Percentiles rank a stretch among this genome's conserved stretches.
Conservation (phyloP, 2,329 filamentous ascomycete genomes). For the Iodosphaeria phyllophila region DNA sequence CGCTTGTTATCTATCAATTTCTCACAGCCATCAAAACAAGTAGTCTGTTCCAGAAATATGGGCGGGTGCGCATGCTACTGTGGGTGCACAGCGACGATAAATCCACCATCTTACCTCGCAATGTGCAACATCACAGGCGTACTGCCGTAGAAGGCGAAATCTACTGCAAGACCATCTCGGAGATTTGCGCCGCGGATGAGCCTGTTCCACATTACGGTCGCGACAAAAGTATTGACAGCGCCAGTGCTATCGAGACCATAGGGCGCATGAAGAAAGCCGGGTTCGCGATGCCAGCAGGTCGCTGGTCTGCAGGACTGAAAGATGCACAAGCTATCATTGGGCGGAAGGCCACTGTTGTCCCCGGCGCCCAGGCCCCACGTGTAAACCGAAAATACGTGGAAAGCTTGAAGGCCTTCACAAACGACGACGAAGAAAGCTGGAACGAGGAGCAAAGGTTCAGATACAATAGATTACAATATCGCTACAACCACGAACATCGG, state of each 20-base stretch:
- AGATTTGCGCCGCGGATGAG: conserved; percentile 30
- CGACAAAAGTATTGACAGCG: conserved; percentile 27
- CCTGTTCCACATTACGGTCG: conserved; percentile 13
- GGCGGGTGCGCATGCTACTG: conserved; percentile 60
- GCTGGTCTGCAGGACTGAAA: conserved; percentile 18
- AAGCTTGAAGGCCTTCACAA: conserved; percentile 10
- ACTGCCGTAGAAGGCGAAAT: conserved; percentile 40
- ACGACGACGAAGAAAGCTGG: conserved; percentile 5
- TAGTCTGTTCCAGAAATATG: conserved; percentile 52
- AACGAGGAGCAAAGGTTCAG: conserved; percentile 8
- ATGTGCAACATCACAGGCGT: conserved; percentile 34
- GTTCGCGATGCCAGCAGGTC: conserved; percentile 22
- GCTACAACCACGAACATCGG: conserved; percentile 15
- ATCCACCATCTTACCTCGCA: conserved; percentile 37
- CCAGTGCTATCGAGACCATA: conserved; percentile 20
- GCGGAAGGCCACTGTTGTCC: conserved; percentile 7
- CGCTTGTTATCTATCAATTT: conserved; percentile 42
- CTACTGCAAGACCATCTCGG: conserved; percentile 35
- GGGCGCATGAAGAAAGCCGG: conserved; percentile 26
- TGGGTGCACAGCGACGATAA: conserved; percentile 50
- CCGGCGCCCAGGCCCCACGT: conserved; percentile 1
- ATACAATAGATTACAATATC: neutral
- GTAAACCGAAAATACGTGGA: conserved; percentile 9
- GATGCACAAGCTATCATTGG: conserved; percentile 22
- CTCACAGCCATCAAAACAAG: conserved; percentile 37